phyloP scores from a whole-genome alignment of 176 grass and related monocot species.

The Juncus effusus region DNA sequence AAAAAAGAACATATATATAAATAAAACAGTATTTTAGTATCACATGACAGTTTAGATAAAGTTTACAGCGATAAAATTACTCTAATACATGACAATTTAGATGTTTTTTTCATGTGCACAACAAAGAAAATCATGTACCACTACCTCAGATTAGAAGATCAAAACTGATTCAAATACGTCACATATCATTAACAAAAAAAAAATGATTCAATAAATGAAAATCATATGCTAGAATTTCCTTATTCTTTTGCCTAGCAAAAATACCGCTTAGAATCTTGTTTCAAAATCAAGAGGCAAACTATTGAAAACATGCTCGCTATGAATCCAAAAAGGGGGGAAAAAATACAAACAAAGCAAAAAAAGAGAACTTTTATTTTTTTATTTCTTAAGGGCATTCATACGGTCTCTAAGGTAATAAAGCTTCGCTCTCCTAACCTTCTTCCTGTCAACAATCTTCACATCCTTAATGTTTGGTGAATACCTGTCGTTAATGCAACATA shows the following conservation, averaged over 20 bases:
- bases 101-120: too few species aligned
- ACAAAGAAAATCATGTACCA: too few species aligned
- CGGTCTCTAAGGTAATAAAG: constrained; percentile 93
- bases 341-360: neutral
- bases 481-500: constrained; percentile 18
- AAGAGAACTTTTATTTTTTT: constrained; percentile 16
- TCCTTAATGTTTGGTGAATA: constrained; percentile 88
- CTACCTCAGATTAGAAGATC: too few species aligned
- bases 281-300: constrained; percentile 22
- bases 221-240: neutral
- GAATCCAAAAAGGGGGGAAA: neutral
- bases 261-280: constrained; percentile 7
- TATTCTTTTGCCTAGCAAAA: constrained; percentile 13
- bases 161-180: too few species aligned
- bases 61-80: too few species aligned
- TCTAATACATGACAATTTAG: too few species aligned
- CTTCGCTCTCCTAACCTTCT: constrained; percentile 82
- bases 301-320: neutral
- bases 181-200: too few species aligned
- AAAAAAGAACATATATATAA: too few species aligned
- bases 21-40: too few species aligned
- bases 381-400: constrained; percentile 84
- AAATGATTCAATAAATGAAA: too few species aligned
- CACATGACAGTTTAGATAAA: too few species aligned
- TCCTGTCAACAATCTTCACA: constrained; percentile 84